These are phyloP conservation scores for Auricularia heimuer DNA, from an alignment of 768 basidiomycete genomes.

Conservation along the genomic window DNA sequence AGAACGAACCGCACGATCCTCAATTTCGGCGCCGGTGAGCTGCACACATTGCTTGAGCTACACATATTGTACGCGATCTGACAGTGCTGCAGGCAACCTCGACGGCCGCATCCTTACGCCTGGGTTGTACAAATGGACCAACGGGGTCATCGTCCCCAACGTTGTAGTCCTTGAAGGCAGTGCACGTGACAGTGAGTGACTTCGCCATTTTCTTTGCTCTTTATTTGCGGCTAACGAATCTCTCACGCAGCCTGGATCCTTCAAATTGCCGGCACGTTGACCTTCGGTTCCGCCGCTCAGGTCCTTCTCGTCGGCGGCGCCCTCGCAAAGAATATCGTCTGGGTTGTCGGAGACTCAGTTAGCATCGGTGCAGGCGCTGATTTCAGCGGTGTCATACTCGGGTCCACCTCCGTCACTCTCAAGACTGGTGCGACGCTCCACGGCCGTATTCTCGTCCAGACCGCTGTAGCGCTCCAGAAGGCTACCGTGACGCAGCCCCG, in stretches of 20 bases:
- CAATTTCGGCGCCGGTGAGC: neutral
- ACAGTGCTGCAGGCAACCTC: neutral
- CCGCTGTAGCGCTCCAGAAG: neutral
- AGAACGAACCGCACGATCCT: neutral
- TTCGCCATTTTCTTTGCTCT: neutral
- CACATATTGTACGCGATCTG: neutral
- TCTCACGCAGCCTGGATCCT: neutral
- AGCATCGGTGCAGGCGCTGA: neutral
- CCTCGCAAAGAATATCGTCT: neutral
- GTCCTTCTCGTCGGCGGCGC: neutral
- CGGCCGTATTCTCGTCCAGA: neutral
- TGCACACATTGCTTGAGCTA: neutral
- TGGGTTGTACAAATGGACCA: slow-evolving; percentile 1
- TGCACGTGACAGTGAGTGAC: neutral
- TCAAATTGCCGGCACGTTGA: neutral
- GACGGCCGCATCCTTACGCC: neutral
- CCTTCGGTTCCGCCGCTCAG: neutral
- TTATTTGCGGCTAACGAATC: neutral
- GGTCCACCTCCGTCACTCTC: neutral
- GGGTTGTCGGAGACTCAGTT: neutral
- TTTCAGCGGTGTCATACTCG: neutral
- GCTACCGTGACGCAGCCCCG: neutral
- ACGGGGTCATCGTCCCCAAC: neutral
- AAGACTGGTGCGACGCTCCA: neutral
- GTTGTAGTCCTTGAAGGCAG: neutral